Base-by-base conservation (phyloP, 2,329 filamentous ascomycete species). In the Emericellopsis cladophorae region DNA sequence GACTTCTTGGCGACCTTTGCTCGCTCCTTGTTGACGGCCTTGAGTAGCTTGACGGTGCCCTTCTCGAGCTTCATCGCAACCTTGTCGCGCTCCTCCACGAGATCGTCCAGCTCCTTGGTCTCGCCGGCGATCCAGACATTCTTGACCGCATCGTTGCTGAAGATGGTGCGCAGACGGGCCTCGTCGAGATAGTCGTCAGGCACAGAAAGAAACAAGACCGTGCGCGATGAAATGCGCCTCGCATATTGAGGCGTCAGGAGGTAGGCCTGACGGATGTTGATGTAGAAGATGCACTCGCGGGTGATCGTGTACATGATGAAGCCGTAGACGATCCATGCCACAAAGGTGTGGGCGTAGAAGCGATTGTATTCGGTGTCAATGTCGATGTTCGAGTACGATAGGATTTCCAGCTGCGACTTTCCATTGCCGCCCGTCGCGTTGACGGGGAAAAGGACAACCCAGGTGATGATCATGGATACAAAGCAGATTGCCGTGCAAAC, bases 221-320 rank as follows among this genome's bases (percentile, higher is more conserved):
- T 95, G 23, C 88, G 78, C 1, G 89, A 88, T 0, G 90, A 95
- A 34, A 96, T 78, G 15, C 89, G 82, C 49, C 80, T 82, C 23
- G 87, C 76, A 54, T 94, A 90, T 39, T 84, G 69, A 1, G 85
- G 87, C 2, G 87, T 85, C 42, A 94, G 70, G n/a, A 89, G 76
- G 64, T 93, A 96, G 1, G 90, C 90, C 63, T 96, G 92, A 48
- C 90, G 84, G 40, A 96, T 64, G 52, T 94, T 94, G 65, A 95
- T 85, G 60, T 88, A 94, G 72, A 82, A 96, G 51, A 98, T 81
- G 55, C 81, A 81, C 61, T 98, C 92, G 46, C 92, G 79, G 24
- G 86, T 86, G 41, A 98, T 78, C 53, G 87, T 85, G 61, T 87
- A 90, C 60, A 95, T 80, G 44, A 98, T 72, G 57, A 96, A 95